Percentiles rank a stretch among this genome's conserved stretches.
Evolutionary conservation across 257 asterid genomes (phyloP).

Genomic region (Solanum chilense): DNA sequence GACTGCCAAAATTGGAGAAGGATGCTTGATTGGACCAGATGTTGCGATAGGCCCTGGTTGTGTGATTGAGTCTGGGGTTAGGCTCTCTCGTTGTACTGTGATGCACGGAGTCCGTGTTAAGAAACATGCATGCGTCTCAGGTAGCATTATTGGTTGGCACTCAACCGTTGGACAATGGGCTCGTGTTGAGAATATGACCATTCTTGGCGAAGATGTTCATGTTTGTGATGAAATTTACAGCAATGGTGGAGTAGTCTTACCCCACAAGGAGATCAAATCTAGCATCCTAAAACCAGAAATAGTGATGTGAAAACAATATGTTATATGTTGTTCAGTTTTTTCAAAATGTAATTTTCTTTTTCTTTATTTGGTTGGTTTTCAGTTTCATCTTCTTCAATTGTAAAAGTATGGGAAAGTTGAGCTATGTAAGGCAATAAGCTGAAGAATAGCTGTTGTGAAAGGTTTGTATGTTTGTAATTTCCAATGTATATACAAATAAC

Average conservation of each 20-base stretch:
- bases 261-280: slow-evolving; percentile 45
- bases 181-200: slow-evolving; percentile 26
- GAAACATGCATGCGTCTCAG: slow-evolving; percentile 40
- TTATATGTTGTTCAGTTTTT: neutral
- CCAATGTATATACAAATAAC: neutral
- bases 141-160: slow-evolving; percentile 26
- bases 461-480: neutral
- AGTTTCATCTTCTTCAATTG: neutral
- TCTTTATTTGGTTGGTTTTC: neutral
- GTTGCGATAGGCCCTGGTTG: slow-evolving; percentile 69
- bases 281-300: slow-evolving; percentile 22
- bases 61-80: slow-evolving; percentile 56
- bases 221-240: slow-evolving; percentile 18
- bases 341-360: neutral
- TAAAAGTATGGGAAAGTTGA: neutral
- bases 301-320: slow-evolving; percentile 14
- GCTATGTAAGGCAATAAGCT: neutral
- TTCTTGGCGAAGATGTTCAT: slow-evolving; percentile 26
- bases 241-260: slow-evolving; percentile 19
- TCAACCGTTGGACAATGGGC: slow-evolving; percentile 25
- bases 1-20: slow-evolving; percentile 56
- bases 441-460: neutral
- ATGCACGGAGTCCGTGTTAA: slow-evolving; percentile 67
- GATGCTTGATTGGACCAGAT: slow-evolving; percentile 70
- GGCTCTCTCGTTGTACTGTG: slow-evolving; percentile 62